Percentiles rank a stretch among this genome's conserved stretches.
Evolutionary conservation across 495 filamentous ascomycete genomes (phyloP).

Genomic region (Xylaria venustula): DNA sequence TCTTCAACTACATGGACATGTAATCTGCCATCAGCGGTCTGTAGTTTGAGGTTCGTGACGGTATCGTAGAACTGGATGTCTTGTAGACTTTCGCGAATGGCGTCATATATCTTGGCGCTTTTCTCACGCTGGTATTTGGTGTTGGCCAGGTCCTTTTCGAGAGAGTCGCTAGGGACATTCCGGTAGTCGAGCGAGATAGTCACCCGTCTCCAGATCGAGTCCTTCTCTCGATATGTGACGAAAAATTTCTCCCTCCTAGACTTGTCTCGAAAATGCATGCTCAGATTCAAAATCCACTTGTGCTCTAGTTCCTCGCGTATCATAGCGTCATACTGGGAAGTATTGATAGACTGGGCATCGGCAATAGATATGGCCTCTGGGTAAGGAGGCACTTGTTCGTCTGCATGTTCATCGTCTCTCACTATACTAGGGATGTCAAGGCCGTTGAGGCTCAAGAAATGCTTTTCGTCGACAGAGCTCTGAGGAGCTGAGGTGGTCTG

Average conservation of each 20-base stretch:
- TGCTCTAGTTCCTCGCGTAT: constrained; percentile 80
- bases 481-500: constrained; percentile 23
- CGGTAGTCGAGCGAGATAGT: constrained; percentile 96
- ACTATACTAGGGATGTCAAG: constrained; percentile 16
- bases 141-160: constrained; percentile 77
- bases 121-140: constrained; percentile 89
- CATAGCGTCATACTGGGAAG: constrained; percentile 54
- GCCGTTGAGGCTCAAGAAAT: constrained; percentile 26
- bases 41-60: constrained; percentile 92
- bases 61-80: constrained; percentile 95
- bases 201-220: constrained; percentile 78
- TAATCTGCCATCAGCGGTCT: constrained; percentile 83
- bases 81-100: constrained; percentile 84
- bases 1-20: constrained; percentile 99
- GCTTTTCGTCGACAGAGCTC: constrained; percentile 32
- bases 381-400: constrained; percentile 10
- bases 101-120: constrained; percentile 91
- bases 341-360: constrained; percentile 45
- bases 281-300: constrained; percentile 94
- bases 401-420: constrained; percentile 17
- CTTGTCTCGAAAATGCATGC: constrained; percentile 96
- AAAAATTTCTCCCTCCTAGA: constrained; percentile 98
- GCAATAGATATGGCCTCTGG: constrained; percentile 27
- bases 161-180: constrained; percentile 70
- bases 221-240: constrained; percentile 81